A percentile compares a stretch with the other conserved stretches of the same genome.
Evolutionary conservation across 2,329 filamentous ascomycete species (phyloP).

Genomic region (Alternaria sp.): DNA sequence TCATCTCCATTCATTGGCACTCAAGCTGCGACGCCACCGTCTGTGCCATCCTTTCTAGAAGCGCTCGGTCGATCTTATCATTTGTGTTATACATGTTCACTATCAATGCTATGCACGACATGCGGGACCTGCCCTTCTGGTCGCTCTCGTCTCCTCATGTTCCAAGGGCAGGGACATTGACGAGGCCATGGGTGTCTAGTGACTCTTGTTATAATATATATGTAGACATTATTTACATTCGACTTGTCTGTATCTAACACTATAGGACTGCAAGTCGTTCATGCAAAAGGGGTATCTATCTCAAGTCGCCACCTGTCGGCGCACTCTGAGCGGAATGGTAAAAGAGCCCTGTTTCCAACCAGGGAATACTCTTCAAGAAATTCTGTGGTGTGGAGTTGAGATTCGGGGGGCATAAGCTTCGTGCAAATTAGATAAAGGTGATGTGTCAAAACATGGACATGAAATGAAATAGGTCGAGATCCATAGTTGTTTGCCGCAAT

Average conservation of each 20-base stretch:
- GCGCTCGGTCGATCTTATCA: constrained; percentile 4
- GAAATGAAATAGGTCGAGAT: constrained; percentile 29
- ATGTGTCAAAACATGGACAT: constrained; percentile 35
- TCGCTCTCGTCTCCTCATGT: neutral
- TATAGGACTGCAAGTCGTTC: constrained; percentile 24
- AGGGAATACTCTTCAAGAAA: constrained; percentile 12
- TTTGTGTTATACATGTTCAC: constrained; percentile 12
- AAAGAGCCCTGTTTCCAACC: constrained; percentile 16
- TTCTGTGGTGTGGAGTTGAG: constrained; percentile 19
- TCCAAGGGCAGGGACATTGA: neutral
- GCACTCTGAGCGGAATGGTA: constrained; percentile 14
- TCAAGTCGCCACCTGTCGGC: constrained; percentile 24
- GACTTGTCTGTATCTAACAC: constrained; percentile 23
- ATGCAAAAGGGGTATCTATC: constrained; percentile 35
- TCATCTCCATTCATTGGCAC: constrained; percentile 1
- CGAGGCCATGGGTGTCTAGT: neutral
- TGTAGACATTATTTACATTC: constrained; percentile 11
- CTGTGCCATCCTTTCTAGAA: constrained; percentile 8
- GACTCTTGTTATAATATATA: neutral
- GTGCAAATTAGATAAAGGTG: constrained; percentile 32
- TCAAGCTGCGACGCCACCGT: constrained; percentile 11
- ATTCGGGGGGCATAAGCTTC: constrained; percentile 24
- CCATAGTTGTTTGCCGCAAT: constrained; percentile 11
- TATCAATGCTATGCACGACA: constrained; percentile 1
- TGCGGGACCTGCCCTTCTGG: neutral